Conservation (phyloP, 768 basidiomycete genomes). For the Asterophora lycoperdoides region DNA sequence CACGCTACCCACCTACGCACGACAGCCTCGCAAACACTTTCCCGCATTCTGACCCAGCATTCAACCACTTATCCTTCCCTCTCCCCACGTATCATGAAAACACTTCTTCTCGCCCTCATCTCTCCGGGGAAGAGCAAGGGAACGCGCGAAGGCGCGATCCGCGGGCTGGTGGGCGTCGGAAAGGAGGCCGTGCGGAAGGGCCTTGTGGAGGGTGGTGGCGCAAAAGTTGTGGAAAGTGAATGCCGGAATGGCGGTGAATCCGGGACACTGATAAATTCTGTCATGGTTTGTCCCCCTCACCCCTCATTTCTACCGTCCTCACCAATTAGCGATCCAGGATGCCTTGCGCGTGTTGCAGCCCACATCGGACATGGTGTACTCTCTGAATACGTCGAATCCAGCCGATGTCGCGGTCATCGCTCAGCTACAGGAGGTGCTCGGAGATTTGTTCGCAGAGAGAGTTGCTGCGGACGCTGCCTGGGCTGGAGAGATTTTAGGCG, state of each 20-base stretch:
- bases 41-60: constrained; percentile 75
- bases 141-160: constrained; percentile 85
- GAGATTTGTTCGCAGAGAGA: constrained; percentile 56
- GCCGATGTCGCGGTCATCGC: constrained; percentile 44
- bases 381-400: constrained; percentile 46
- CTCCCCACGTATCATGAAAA: constrained; percentile 45
- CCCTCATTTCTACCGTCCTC: neutral
- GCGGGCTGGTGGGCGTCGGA: constrained; percentile 81
- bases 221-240: constrained; percentile 66
- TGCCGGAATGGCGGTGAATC: constrained; percentile 39
- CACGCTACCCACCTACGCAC: constrained; percentile 73
- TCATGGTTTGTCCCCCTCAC: constrained; percentile 45
- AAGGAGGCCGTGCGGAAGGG: constrained; percentile 83
- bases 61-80: constrained; percentile 83
- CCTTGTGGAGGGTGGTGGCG: constrained; percentile 75
- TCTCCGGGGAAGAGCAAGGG: constrained; percentile 68
- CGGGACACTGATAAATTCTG: constrained; percentile 48
- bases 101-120: constrained; percentile 82
- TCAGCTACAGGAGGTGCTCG: constrained; percentile 51
- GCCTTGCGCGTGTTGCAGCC: constrained; percentile 59
- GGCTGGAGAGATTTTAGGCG: constrained; percentile 55
- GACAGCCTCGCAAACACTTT: constrained; percentile 78
- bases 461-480: constrained; percentile 58
- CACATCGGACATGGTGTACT: constrained; percentile 52
- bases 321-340: constrained; percentile 35